Evolutionary conservation across 1,284 basidiomycete species (phyloP).

Genomic region (Leccinum huronense): DNA sequence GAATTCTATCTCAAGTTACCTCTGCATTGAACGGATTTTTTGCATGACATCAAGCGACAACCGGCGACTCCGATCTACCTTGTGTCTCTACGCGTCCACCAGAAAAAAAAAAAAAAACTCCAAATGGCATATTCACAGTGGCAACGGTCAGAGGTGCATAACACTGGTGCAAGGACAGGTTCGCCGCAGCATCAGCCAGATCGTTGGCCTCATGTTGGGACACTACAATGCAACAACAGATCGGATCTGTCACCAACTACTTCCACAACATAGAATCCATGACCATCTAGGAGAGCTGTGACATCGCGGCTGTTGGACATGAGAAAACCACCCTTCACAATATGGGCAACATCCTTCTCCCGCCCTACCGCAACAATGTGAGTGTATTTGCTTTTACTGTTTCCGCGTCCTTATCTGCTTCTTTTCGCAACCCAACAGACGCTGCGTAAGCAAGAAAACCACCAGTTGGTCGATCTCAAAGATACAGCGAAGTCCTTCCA

Average conservation of each 20-base stretch:
- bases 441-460: too few species aligned
- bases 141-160: neutral
- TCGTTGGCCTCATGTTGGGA: neutral
- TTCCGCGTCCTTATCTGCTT: neutral
- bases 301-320: neutral
- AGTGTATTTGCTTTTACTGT: neutral
- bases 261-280: neutral
- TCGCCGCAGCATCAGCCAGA: neutral
- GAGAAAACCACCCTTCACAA: neutral
- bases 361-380: neutral
- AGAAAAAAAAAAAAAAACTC: neutral
- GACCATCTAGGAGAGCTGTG: neutral
- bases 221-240: neutral
- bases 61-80: too few species aligned
- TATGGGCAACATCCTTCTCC: neutral
- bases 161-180: neutral
- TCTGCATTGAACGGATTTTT: too few species aligned
- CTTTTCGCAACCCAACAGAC: neutral
- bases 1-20: too few species aligned
- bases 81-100: too few species aligned
- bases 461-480: too few species aligned
- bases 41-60: too few species aligned
- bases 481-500: too few species aligned
- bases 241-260: neutral
- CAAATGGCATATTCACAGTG: neutral